Conservation (phyloP, 805 yeast genomes). For the Kuraishia ogatae region DNA sequence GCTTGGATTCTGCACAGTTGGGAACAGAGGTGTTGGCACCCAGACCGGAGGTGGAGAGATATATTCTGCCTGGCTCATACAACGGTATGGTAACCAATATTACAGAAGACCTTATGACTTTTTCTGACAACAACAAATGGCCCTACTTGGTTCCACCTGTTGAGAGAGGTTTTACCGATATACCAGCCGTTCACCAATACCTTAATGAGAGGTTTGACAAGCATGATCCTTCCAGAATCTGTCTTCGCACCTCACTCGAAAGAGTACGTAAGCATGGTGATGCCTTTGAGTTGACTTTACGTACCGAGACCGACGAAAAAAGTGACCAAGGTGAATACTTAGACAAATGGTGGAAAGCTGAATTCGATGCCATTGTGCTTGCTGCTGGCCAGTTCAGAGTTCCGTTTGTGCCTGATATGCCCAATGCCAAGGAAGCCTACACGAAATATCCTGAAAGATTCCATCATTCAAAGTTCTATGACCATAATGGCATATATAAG, state of each 20-base stretch:
- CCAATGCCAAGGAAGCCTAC: conserved; percentile 34
- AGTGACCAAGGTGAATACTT: conserved; percentile 9
- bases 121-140: conserved; percentile 31
- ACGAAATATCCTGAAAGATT: conserved; percentile 35
- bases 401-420: conserved; percentile 32
- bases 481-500: conserved; percentile 11
- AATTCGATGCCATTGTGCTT: conserved; percentile 32
- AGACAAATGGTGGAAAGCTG: conserved; percentile 31
- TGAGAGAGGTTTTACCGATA: conserved; percentile 12
- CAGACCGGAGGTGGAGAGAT: conserved; percentile 11
- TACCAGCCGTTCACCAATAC: conserved; percentile 22
- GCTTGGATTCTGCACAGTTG: background rate
- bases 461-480: conserved; percentile 46
- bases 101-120: conserved; percentile 37
- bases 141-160: conserved; percentile 13
- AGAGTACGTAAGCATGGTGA: conserved; percentile 18
- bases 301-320: conserved; percentile 15
- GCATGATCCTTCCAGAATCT: conserved; percentile 17
- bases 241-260: conserved; percentile 28
- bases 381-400: conserved; percentile 32
- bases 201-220: conserved; percentile 21
- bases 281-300: conserved; percentile 21
- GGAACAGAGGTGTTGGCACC: background rate
- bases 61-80: conserved; percentile 22
- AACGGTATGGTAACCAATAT: conserved; percentile 28